phyloP scores from a whole-genome alignment of 2,329 filamentous ascomycete species.

The Exophiala sp. region DNA sequence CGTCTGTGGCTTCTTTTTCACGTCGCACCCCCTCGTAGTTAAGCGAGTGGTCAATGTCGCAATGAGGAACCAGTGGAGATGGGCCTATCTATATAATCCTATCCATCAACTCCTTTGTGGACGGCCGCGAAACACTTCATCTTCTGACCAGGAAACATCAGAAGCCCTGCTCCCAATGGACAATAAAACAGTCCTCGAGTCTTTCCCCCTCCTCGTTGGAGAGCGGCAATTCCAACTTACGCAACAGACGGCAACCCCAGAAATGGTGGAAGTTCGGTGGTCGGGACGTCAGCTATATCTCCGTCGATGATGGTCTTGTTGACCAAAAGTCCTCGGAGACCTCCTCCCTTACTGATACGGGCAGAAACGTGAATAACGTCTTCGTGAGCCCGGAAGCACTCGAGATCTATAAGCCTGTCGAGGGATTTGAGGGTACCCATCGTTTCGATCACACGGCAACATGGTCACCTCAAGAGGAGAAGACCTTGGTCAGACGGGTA shows the following conservation, averaged over 20 bases:
- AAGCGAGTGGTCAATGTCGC: too few species aligned
- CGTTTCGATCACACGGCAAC: constrained; percentile 38
- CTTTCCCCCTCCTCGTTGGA: too few species aligned
- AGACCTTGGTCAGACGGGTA: constrained; percentile 25
- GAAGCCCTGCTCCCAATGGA: too few species aligned
- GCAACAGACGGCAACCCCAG: neutral
- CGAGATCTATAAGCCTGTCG: constrained; percentile 24
- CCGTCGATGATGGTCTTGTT: constrained; percentile 15
- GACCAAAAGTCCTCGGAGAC: constrained; percentile 10
- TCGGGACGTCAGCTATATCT: constrained; percentile 20
- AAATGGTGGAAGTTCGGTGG: constrained; percentile 23
- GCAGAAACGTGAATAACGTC: constrained; percentile 22
- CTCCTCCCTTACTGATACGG: constrained; percentile 15
- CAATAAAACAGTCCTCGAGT: too few species aligned
- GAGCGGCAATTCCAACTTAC: too few species aligned
- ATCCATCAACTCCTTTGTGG: too few species aligned
- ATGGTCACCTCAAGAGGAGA: constrained; percentile 29
- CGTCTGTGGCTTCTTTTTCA: too few species aligned
- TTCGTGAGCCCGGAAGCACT: constrained; percentile 20
- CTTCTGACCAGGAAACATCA: too few species aligned
- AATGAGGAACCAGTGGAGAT: too few species aligned
- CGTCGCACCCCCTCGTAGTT: too few species aligned
- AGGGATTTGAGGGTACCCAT: constrained; percentile 42
- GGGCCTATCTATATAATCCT: too few species aligned
- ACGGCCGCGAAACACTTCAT: too few species aligned